Evolutionary conservation across 1,284 basidiomycete genomes (phyloP).

Genomic region (Austroboletus rostrupii): DNA sequence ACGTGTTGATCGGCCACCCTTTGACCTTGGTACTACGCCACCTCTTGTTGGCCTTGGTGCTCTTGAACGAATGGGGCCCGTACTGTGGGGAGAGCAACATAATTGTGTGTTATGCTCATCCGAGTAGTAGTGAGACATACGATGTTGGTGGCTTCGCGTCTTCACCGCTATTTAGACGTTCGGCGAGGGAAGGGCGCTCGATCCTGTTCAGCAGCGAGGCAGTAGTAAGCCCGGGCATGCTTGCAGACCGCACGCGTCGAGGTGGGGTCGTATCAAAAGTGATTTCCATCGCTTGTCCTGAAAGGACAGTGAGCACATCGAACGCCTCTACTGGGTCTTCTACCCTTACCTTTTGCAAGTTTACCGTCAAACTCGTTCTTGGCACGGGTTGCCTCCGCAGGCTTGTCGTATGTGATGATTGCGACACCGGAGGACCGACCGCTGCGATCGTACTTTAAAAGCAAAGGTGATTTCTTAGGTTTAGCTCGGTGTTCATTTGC

Average conservation of each 20-base stretch:
- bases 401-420: slow-evolving; percentile 76
- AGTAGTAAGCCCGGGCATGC: slow-evolving; percentile 27
- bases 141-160: slow-evolving; percentile 6
- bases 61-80: slow-evolving; percentile 23
- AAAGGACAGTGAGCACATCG: not conserved
- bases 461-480: slow-evolving; percentile 33
- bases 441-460: slow-evolving; percentile 87
- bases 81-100: slow-evolving; percentile 9
- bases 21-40: slow-evolving; percentile 12
- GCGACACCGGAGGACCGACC: slow-evolving; percentile 89
- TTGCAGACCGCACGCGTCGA: slow-evolving; percentile 31
- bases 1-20: slow-evolving; percentile 16
- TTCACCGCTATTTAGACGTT: slow-evolving; percentile 20
- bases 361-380: slow-evolving; percentile 87
- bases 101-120: not conserved
- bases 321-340: not conserved
- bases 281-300: slow-evolving; percentile 83
- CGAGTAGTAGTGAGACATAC: slow-evolving; percentile 11
- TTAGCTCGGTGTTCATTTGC: slow-evolving; percentile 32
- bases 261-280: slow-evolving; percentile 53
- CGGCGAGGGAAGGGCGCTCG: slow-evolving; percentile 32
- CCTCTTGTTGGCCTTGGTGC: slow-evolving; percentile 13
- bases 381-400: slow-evolving; percentile 77
- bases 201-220: slow-evolving; percentile 31
- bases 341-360: slow-evolving; percentile 76